Percentiles rank a stretch among this genome's conserved stretches.
Evolutionary conservation across 495 filamentous ascomycete species (phyloP).

Genomic region (Neurospora hispaniola): DNA sequence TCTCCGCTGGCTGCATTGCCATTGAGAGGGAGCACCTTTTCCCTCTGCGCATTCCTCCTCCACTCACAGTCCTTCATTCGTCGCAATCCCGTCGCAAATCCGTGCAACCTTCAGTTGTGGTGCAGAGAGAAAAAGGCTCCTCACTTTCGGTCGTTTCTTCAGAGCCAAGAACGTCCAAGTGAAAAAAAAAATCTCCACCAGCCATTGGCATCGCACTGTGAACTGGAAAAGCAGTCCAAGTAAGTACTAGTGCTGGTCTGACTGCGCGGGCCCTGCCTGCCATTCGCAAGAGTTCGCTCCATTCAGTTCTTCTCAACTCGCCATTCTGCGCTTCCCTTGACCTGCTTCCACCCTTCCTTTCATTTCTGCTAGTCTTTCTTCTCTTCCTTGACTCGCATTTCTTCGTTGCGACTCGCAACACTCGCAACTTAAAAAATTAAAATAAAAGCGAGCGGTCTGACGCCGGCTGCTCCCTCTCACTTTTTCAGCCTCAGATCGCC

Average conservation of each 20-base stretch:
- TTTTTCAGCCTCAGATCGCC: not conserved
- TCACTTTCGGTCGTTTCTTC: not conserved
- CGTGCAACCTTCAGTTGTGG: not conserved
- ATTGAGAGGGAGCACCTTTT: not conserved
- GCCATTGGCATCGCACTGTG: not conserved
- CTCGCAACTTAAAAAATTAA: not conserved
- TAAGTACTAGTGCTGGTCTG: not conserved
- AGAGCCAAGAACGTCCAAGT: not conserved
- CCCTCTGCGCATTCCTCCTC: not conserved
- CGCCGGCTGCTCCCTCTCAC: not conserved
- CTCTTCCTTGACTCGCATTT: constrained; percentile 1
- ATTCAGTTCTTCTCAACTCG: not conserved
- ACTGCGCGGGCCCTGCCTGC: not conserved
- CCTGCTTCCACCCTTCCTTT: constrained; percentile 3
- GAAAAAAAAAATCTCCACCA: not conserved
- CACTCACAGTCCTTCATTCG: not conserved
- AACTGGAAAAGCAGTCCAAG: not conserved
- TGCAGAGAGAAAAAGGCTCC: not conserved
- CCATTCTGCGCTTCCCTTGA: constrained; percentile 6
- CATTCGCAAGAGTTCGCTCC: not conserved
- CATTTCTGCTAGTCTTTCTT: constrained; percentile 1
- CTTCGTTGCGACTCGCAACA: not conserved
- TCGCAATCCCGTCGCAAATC: not conserved
- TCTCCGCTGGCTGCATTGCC: not conserved
- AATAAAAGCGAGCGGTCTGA: not conserved